Base-by-base conservation (phyloP, 805 yeast genomes). In the Suhomyces kilbournensis region DNA sequence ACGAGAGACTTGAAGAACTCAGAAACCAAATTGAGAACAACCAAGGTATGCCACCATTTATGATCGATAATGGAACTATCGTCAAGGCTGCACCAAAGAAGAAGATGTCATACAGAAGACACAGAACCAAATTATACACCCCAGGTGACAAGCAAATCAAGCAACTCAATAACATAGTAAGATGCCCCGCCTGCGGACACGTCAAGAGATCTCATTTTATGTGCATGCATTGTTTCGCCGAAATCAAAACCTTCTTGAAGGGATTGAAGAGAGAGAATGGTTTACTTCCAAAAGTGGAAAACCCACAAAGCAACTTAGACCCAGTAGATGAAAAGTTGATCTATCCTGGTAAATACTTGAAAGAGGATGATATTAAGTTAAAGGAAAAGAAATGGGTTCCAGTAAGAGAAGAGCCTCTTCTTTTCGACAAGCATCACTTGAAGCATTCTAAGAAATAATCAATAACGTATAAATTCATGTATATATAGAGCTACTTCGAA, bases 181-280 rank as follows among this genome's bases (percentile, higher is more conserved):
- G 96, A 67, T 93, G 99, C 67, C 97, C 98, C 2, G 86, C 97
- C 0, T 93, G 99, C 74, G 99, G 99, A 44, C 86, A 88, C 56
- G 86, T 83, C 61, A 94, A 93, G 72, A 80, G 97, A 64, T 84
- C 94, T 1, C 96, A 94, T 69, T 84, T 91, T 52, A 77, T 93
- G 61, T 93, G 99, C 72, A 90, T 90, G 96, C 82, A 88, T 64
- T 93, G 99, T 74, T 92, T 90, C 53, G 82, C 80, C 30, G 91
- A 91, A 66, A 87, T 94, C 64, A 85, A 83, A 67, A 75, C 80
- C 52, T 76, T 86, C 44, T 90, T 97, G 89, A 86, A 82, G 60
- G 71, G 70, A 35, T 75, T 77, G 52, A 74, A 73, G 62, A 61
- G 65, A 42, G 70, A 66, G 57, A 56, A 58, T 39, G 50, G 65